Evolutionary conservation across 176 grass and related monocot species (phyloP), one percentile per base, ranked within the genome.

Genomic region (Triticum urartu): DNA sequence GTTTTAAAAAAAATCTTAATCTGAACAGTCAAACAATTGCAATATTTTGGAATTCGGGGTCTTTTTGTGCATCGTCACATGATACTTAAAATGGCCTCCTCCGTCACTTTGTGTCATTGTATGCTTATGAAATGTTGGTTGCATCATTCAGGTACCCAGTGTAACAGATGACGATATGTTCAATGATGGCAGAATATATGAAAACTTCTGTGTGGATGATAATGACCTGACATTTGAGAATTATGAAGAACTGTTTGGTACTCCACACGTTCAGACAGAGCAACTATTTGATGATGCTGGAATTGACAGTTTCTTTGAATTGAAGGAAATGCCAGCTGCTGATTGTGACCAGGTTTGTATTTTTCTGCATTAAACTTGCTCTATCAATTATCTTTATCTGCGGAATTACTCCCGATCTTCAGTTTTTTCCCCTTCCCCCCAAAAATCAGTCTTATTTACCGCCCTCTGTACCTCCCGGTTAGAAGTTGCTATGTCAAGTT

Each of bases 281-380:
- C 88, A 99, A 86, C 92, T 94, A 61, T 99, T 99, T 30, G 94
- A 96, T 86, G 97, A 99, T 79, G 89, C 94, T 85, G 94, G 92
- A 78, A 93, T 99, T 48, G 97, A 96, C 62, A 85, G 82, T 79
- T 96, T 77, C 76, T 96, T 99, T 81, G 94, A 89, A 79, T 81
- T 81, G 83, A 91, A 91, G 79, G 97, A 99, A 87, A 78, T 72
- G 40, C 85, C 83, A 71, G 90, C 75, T 62, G 68, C 84, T 81
- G 88, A 90, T 79, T 88, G 85, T 50, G 74, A 83, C 13, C 20
- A 88, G 86, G 90, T 91, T 54, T 81, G 86, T 78, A 58, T 33
- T 33, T 32, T 77, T 77, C 34, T 48, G 62, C 45, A 26, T 62
- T 18, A 48, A 82, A 30, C 26, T 4, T 58, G 38, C 39, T 59